These are phyloP conservation scores for Monosporascus ibericus DNA, from an alignment of 2,329 filamentous ascomycete species.

Conservation along the genomic window DNA sequence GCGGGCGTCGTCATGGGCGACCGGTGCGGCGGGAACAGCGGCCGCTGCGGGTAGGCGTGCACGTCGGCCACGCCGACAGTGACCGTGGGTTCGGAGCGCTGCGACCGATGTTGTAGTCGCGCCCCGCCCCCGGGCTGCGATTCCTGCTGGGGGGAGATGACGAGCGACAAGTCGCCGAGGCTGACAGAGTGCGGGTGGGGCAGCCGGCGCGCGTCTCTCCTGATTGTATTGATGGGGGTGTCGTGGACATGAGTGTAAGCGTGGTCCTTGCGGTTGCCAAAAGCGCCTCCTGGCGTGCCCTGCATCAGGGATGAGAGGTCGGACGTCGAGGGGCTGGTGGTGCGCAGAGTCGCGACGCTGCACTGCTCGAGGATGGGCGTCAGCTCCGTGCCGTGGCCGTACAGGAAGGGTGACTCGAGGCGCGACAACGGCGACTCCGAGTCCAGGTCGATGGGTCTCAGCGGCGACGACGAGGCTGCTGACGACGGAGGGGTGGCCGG, in stretches of 20 bases:
- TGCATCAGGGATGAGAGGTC: slow-evolving; percentile 24
- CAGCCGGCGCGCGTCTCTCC: too few species aligned
- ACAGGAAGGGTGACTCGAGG: slow-evolving; percentile 28
- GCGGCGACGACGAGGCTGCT: slow-evolving; percentile 4
- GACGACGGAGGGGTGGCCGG: slow-evolving; percentile 8
- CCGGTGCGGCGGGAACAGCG: slow-evolving; percentile 16
- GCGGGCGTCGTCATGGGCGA: slow-evolving; percentile 8
- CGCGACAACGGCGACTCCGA: slow-evolving; percentile 23
- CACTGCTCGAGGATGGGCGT: slow-evolving; percentile 35
- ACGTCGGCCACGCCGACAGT: slow-evolving; percentile 17
- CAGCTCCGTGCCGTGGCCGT: slow-evolving; percentile 33
- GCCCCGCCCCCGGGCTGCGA: too few species aligned
- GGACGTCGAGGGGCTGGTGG: slow-evolving; percentile 17
- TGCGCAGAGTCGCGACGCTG: slow-evolving; percentile 28
- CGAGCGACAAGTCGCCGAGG: slow-evolving; percentile 21
- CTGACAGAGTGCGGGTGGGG: slow-evolving; percentile 23
- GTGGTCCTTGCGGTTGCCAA: slow-evolving; percentile 5
- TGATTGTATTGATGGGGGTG: not conserved
- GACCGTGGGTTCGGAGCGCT: not conserved
- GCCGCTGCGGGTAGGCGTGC: slow-evolving; percentile 22
- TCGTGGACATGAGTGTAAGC: not conserved
- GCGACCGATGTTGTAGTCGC: not conserved
- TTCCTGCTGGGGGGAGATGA: not conserved
- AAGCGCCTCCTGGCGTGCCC: slow-evolving; percentile 5
- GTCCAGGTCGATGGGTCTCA: slow-evolving; percentile 14